These are phyloP conservation scores for Quercus gilva DNA, from an alignment of 306 rosid species.

Conservation along the genomic window DNA sequence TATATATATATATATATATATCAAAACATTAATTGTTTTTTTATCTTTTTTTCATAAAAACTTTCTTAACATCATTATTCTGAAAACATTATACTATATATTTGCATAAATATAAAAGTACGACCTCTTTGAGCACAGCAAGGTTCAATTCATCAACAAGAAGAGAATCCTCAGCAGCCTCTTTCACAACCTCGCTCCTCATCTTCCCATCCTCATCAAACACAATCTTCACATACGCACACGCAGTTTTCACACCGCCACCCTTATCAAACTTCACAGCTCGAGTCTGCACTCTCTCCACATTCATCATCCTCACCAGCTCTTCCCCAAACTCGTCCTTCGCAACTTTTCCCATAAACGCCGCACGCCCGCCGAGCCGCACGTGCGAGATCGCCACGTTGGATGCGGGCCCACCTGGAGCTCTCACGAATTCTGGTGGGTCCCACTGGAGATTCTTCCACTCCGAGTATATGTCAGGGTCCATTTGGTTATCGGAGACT, in stretches of 20 bases:
- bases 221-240: conserved; percentile 57
- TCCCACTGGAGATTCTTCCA: conserved; percentile 99
- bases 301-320: conserved; percentile 68
- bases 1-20: too few species aligned
- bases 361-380: conserved; percentile 91
- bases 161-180: conserved; percentile 71
- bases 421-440: conserved; percentile 87
- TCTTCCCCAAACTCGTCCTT: conserved; percentile 66
- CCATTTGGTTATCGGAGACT: conserved; percentile 69
- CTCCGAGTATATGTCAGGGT: conserved; percentile 74
- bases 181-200: conserved; percentile 55
- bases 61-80: too few species aligned
- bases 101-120: too few species aligned
- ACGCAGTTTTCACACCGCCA: conserved; percentile 35
- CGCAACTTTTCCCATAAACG: conserved; percentile 87
- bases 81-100: too few species aligned
- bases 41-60: too few species aligned
- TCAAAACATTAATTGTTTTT: too few species aligned
- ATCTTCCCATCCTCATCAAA: conserved; percentile 68
- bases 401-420: conserved; percentile 71
- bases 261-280: conserved; percentile 57
- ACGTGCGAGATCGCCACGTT: conserved; percentile 87
- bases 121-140: conserved; percentile 82
- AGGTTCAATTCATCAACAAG: conserved; percentile 61
- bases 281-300: conserved; percentile 80